These are phyloP conservation scores for Colletotrichum caudatum DNA, from an alignment of 2,329 filamentous ascomycete species.

Conservation along the genomic window DNA sequence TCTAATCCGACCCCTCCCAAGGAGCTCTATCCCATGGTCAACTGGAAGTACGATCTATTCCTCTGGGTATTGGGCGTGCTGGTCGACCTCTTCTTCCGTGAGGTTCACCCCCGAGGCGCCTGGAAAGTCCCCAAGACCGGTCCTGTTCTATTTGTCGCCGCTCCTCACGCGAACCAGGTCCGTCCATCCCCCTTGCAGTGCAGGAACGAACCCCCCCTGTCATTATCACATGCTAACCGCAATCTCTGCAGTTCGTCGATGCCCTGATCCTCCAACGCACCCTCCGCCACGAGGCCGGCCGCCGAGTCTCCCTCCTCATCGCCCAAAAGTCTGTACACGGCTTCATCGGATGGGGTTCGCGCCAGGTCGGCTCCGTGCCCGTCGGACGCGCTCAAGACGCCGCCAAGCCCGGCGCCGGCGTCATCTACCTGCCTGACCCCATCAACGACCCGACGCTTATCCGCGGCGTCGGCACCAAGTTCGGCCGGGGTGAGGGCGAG, in stretches of 20 bases:
- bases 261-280: conserved; percentile 93
- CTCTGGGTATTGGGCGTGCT: conserved; percentile 84
- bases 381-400: conserved; percentile 92
- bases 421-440: conserved; percentile 90
- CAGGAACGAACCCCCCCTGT: conserved; percentile 6
- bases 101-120: conserved; percentile 92
- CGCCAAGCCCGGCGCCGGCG: conserved; percentile 82
- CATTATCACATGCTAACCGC: conserved; percentile 41
- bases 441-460: conserved; percentile 85
- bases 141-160: conserved; percentile 94
- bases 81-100: conserved; percentile 96
- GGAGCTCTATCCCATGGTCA: conserved; percentile 76
- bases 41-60: conserved; percentile 82
- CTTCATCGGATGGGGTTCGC: conserved; percentile 89
- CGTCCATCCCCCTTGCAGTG: conserved; percentile 46
- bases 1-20: conserved; percentile 52
- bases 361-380: conserved; percentile 89
- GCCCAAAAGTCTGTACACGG: conserved; percentile 95
- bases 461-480: conserved; percentile 83
- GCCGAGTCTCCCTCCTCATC: conserved; percentile 91
- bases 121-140: conserved; percentile 94
- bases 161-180: conserved; percentile 96
- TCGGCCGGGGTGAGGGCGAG: conserved; percentile 78
- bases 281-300: conserved; percentile 85
- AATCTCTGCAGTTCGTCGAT: conserved; percentile 81